phyloP scores from a whole-genome alignment of 257 asterid genomes.

The Vinca minor region DNA sequence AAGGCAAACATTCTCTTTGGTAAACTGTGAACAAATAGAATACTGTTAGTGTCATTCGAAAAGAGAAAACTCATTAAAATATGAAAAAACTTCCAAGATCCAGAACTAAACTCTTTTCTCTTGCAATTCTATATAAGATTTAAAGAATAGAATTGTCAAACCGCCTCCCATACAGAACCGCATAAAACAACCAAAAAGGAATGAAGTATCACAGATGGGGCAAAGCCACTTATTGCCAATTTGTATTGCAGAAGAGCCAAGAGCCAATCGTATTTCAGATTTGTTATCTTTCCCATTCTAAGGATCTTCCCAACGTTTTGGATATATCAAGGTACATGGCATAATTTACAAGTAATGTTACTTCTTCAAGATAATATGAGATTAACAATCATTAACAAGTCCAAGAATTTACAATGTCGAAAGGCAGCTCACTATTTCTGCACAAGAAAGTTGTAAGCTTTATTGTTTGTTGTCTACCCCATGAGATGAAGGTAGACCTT shows the following conservation, averaged over 20 bases:
- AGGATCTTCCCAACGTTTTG: not conserved
- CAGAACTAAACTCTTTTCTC: not conserved
- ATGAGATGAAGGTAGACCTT: not conserved
- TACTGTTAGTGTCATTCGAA: no score
- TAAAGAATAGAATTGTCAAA: not conserved
- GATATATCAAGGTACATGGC: not conserved
- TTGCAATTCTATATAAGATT: not conserved
- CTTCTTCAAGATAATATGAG: not conserved
- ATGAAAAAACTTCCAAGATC: not conserved
- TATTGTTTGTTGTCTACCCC: not conserved
- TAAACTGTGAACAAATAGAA: not conserved
- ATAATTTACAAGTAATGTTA: not conserved
- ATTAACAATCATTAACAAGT: not conserved
- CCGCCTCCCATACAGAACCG: not conserved
- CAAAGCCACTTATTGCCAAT: not conserved
- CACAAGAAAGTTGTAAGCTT: not conserved
- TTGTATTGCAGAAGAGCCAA: not conserved
- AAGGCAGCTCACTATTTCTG: not conserved
- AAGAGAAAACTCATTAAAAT: no score
- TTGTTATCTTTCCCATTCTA: not conserved
- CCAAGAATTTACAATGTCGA: not conserved
- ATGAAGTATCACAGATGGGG: not conserved
- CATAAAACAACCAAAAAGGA: not conserved
- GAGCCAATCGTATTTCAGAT: not conserved
- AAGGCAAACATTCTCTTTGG: not conserved